Conservation (phyloP, 2,329 filamentous ascomycete genomes). For the Aspergillus fijiensis region DNA sequence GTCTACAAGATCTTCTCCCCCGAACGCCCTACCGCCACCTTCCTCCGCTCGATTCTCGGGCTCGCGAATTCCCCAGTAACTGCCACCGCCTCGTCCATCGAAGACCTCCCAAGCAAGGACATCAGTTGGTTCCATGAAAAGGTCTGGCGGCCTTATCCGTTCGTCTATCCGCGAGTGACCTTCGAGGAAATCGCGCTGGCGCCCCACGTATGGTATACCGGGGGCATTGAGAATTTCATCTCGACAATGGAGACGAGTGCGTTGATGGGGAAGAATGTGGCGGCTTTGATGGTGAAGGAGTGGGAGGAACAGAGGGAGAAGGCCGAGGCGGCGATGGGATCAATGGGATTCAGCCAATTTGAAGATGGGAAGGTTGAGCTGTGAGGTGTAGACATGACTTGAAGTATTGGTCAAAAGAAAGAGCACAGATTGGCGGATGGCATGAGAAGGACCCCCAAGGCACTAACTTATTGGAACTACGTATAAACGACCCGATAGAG, state of each 20-base stretch:
- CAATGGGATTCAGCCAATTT: neutral
- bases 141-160: conserved; percentile 81
- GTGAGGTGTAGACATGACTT: neutral
- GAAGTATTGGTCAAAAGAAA: too few species aligned
- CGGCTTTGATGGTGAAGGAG: conserved; percentile 56
- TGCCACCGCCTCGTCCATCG: conserved; percentile 28
- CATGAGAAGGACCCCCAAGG: too few species aligned
- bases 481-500: too few species aligned
- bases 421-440: neutral
- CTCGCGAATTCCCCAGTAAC: conserved; percentile 27
- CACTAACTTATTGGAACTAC: too few species aligned
- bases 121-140: conserved; percentile 78
- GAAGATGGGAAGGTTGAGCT: conserved; percentile 10
- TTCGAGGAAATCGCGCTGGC: conserved; percentile 78
- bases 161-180: conserved; percentile 76
- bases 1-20: conserved; percentile 69
- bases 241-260: conserved; percentile 97
- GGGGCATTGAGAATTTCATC: conserved; percentile 85
- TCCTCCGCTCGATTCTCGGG: conserved; percentile 52
- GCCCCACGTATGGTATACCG: conserved; percentile 55
- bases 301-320: conserved; percentile 40
- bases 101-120: conserved; percentile 38
- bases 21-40: conserved; percentile 45
- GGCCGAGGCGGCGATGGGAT: conserved; percentile 1
- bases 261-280: conserved; percentile 71